Evolutionary conservation across 768 basidiomycete species (phyloP), one percentile per base, ranked within the genome.

Genomic region (Mycena metata): DNA sequence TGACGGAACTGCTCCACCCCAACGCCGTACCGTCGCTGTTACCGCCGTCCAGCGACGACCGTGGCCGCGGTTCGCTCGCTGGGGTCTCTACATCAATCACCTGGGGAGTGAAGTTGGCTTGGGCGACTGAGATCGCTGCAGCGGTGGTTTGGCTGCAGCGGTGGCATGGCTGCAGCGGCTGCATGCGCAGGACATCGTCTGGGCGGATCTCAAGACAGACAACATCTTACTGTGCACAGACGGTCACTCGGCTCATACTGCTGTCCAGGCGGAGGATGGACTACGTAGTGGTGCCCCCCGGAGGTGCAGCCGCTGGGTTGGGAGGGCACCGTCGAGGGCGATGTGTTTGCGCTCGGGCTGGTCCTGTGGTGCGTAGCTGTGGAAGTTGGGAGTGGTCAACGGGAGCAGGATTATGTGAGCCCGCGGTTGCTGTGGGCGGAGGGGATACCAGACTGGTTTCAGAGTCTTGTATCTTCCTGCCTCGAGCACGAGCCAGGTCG

Each of bases 211-310:
- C 51, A 64, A 56, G 26, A 45, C 42, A 2, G 62, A 54, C 42
- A 63, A 55, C 54, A 46, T 64, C 62, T 17, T 64, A 11, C 54
- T 63, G 7, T 63, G 62, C 45, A 64, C 23, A 21, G 62, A 64
- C 54, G 62, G 62, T 21, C 62, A 56, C 54, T 64, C 24, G 61
- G 0, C 30, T 64, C 11, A 55, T 56, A 55, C 52, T 55, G 23
- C 45, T 56, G 33, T 55, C 62, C 62, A 2, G 51, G 51, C 1
- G n/a, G n/a, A n/a, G 52, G 61, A 45, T 21, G 11, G 12, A 55
- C 61, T 17, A 8, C 16, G n/a, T 8, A 5, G 24, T 64, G 62
- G 52, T 46, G 52, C 43, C 33, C 62, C 9, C 62, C 62, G 15
- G 62, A 64, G 19, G 6, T 36, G 52, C 50, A 30, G 24, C 23